phyloP scores from a whole-genome alignment of 2,329 filamentous ascomycete genomes.

The Trichoderma sp. region DNA sequence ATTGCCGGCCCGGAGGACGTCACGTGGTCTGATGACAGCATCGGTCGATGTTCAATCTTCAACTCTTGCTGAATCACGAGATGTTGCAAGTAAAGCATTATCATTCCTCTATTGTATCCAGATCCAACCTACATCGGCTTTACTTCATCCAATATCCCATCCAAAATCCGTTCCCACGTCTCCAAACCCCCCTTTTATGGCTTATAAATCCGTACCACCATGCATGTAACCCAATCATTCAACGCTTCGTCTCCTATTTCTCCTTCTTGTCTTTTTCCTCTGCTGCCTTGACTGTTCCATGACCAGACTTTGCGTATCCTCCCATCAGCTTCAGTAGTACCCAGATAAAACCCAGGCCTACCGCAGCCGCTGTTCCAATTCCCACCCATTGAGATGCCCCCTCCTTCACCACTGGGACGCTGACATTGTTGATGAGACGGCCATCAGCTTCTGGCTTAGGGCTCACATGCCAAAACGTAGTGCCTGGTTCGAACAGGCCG shows the following conservation, averaged over 20 bases:
- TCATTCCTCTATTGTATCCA: not conserved
- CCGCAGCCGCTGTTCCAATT: constrained; percentile 58
- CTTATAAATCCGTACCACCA: not conserved
- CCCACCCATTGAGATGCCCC: constrained; percentile 50
- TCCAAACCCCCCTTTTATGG: not conserved
- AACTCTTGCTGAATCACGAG: not conserved
- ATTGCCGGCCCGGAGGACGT: constrained; percentile 1
- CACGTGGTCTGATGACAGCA: constrained; percentile 1
- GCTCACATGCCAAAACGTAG: constrained; percentile 78
- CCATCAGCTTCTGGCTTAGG: constrained; percentile 45
- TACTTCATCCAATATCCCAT: not conserved
- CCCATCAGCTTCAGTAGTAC: constrained; percentile 59
- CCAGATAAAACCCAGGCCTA: constrained; percentile 69
- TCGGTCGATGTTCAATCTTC: not conserved
- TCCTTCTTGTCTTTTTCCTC: constrained; percentile 28
- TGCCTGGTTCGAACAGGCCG: constrained; percentile 71
- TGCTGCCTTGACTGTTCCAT: constrained; percentile 2
- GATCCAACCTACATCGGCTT: not conserved
- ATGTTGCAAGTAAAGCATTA: not conserved
- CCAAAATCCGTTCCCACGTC: not conserved
- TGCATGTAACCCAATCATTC: not conserved
- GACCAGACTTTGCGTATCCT: constrained; percentile 15
- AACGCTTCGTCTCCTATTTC: constrained; percentile 19
- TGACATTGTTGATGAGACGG: constrained; percentile 55
- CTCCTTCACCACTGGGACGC: constrained; percentile 66